Percentiles rank a stretch among this genome's conserved stretches.
These are phyloP conservation scores for Fusarium sp. DNA, from an alignment of 2,329 filamentous ascomycete species.

Conservation along the genomic window DNA sequence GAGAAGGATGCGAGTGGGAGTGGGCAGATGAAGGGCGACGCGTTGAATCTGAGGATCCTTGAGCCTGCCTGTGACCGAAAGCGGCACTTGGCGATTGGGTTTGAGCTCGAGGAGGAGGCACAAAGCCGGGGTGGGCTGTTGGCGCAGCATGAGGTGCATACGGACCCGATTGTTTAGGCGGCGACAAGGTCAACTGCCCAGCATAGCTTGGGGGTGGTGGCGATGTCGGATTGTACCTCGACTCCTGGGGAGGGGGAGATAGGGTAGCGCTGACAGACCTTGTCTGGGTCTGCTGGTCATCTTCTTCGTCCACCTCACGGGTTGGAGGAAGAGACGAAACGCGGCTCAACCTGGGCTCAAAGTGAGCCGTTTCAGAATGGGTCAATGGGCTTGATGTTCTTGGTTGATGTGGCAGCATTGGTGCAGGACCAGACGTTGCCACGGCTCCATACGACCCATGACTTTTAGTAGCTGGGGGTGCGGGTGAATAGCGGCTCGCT, in stretches of 20 bases:
- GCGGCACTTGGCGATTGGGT: slow-evolving; percentile 70
- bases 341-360: slow-evolving; percentile 65
- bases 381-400: slow-evolving; percentile 74
- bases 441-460: slow-evolving; percentile 56
- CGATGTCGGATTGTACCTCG: slow-evolving; percentile 54
- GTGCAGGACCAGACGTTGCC: slow-evolving; percentile 53
- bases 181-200: slow-evolving; percentile 61
- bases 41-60: slow-evolving; percentile 55
- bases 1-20: slow-evolving; percentile 56
- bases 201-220: slow-evolving; percentile 60
- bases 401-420: slow-evolving; percentile 68
- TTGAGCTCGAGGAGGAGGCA: slow-evolving; percentile 68
- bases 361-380: slow-evolving; percentile 70
- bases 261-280: slow-evolving; percentile 45
- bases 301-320: slow-evolving; percentile 71
- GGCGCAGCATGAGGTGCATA: slow-evolving; percentile 59
- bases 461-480: slow-evolving; percentile 55
- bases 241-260: slow-evolving; percentile 46
- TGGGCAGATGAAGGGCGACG: slow-evolving; percentile 67
- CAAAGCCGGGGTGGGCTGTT: slow-evolving; percentile 56
- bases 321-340: slow-evolving; percentile 70
- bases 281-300: slow-evolving; percentile 48
- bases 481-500: slow-evolving; percentile 65
- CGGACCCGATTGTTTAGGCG: slow-evolving; percentile 64
- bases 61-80: slow-evolving; percentile 52